Evolutionary conservation across 495 filamentous ascomycete genomes (phyloP).

Genomic region (Pyrenopolyporus hunteri): DNA sequence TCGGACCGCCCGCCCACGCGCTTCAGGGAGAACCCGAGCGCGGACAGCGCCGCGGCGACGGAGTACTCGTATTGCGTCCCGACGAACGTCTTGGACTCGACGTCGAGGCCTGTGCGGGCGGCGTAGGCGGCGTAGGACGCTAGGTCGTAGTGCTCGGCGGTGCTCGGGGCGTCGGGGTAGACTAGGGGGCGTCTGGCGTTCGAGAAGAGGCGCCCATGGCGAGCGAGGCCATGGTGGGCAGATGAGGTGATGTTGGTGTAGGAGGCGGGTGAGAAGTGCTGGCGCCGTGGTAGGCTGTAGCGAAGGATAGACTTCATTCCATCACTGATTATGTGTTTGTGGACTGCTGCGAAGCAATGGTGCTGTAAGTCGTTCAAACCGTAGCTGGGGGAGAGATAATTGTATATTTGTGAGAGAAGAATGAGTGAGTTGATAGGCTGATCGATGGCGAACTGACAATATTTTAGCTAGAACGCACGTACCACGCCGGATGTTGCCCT

Average conservation of each 20-base stretch:
- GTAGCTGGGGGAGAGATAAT: too few relatives aligned
- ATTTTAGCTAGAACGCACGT: too few relatives aligned
- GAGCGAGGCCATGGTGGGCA: background rate
- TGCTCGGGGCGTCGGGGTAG: slow-evolving; percentile 53
- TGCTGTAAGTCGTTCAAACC: too few relatives aligned
- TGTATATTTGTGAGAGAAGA: too few relatives aligned
- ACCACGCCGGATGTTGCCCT: too few relatives aligned
- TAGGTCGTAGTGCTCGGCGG: slow-evolving; percentile 68
- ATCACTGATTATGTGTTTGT: slow-evolving; percentile 1
- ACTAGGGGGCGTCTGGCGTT: slow-evolving; percentile 41
- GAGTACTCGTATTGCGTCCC: slow-evolving; percentile 79
- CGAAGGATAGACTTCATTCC: slow-evolving; percentile 27
- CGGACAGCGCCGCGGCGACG: slow-evolving; percentile 64
- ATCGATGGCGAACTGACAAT: too few relatives aligned
- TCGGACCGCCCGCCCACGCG: slow-evolving; percentile 79
- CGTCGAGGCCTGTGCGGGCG: slow-evolving; percentile 56
- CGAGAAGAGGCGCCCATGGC: slow-evolving; percentile 11
- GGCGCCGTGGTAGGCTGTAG: slow-evolving; percentile 11
- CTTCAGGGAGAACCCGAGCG: slow-evolving; percentile 68
- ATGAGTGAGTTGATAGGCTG: too few relatives aligned
- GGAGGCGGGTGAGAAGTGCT: background rate
- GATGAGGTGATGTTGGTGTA: background rate
- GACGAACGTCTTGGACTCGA: slow-evolving; percentile 59
- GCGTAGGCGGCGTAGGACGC: slow-evolving; percentile 76
- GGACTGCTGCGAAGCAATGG: background rate